Percentiles rank a stretch among this genome's conserved stretches.
Evolutionary conservation across 2,329 filamentous ascomycete species (phyloP).

Genomic region (Alternaria novae-zelandiae): DNA sequence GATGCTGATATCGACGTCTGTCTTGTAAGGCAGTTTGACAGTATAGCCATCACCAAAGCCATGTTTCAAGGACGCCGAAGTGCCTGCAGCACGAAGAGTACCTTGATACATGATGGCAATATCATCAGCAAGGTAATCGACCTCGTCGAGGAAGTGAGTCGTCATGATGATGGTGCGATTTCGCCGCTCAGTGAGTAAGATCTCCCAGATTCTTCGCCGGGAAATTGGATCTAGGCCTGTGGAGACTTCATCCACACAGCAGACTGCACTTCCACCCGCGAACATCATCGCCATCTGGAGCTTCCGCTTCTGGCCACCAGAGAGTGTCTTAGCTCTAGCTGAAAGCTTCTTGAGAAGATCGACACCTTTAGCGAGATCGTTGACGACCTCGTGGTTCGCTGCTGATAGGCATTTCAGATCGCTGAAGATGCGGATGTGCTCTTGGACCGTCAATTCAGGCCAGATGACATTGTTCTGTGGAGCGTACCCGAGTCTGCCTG

Average conservation of each 20-base stretch:
- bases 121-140: slow-evolving; percentile 85
- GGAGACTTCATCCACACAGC: slow-evolving; percentile 90
- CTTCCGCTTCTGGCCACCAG: slow-evolving; percentile 91
- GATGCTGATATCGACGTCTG: slow-evolving; percentile 54
- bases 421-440: slow-evolving; percentile 86
- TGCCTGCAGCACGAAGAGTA: slow-evolving; percentile 78
- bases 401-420: slow-evolving; percentile 68
- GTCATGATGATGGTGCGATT: slow-evolving; percentile 83
- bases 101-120: slow-evolving; percentile 89
- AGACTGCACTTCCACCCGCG: slow-evolving; percentile 84
- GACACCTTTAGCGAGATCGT: slow-evolving; percentile 69
- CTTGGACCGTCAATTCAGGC: slow-evolving; percentile 84
- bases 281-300: slow-evolving; percentile 95
- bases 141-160: slow-evolving; percentile 93
- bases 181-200: slow-evolving; percentile 83
- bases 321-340: slow-evolving; percentile 77
- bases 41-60: slow-evolving; percentile 82
- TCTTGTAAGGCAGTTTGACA: slow-evolving; percentile 55
- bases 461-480: slow-evolving; percentile 95
- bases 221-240: slow-evolving; percentile 90
- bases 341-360: slow-evolving; percentile 78
- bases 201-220: slow-evolving; percentile 91
- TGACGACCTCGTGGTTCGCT: slow-evolving; percentile 61
- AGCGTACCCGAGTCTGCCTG: slow-evolving; percentile 83
- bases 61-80: slow-evolving; percentile 85